phyloP scores from a whole-genome alignment of 257 asterid genomes.

The Gynochthodes officinalis region DNA sequence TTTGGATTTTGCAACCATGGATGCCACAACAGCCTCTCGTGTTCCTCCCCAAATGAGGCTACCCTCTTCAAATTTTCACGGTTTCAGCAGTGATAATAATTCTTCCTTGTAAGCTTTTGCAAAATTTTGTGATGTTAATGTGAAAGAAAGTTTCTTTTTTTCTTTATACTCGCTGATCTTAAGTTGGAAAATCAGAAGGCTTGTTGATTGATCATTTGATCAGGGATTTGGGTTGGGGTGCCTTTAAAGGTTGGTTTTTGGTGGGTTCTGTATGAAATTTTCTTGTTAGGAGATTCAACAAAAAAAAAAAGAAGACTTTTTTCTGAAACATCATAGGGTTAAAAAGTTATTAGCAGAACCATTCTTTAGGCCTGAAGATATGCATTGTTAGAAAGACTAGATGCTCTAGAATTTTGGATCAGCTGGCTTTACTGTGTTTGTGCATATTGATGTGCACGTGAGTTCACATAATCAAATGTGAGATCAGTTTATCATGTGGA shows the following conservation, averaged over 20 bases:
- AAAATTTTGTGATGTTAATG: neutral
- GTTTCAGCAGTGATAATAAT: constrained; percentile 18
- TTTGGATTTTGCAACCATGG: constrained; percentile 38
- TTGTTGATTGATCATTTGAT: neutral
- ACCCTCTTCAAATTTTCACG: constrained; percentile 17
- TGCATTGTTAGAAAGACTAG: neutral
- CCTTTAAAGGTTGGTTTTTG: neutral
- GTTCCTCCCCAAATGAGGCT: constrained; percentile 32
- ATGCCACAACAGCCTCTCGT: constrained; percentile 48
- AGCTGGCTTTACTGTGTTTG: neutral
- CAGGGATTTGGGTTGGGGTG: neutral
- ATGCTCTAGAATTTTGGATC: neutral
- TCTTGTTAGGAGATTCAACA: neutral
- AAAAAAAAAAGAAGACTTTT: neutral
- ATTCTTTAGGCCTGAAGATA: neutral
- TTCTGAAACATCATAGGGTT: neutral
- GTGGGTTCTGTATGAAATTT: neutral
- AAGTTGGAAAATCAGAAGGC: neutral
- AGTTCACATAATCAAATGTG: neutral
- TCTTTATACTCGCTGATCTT: neutral
- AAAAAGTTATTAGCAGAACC: neutral
- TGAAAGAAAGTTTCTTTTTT: neutral
- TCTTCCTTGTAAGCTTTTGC: constrained; percentile 43
- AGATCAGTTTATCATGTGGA: neutral
- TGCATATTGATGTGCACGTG: neutral